These are phyloP conservation scores for Claviceps lovelessii DNA, from an alignment of 2,329 filamentous ascomycete species.

Conservation along the genomic window DNA sequence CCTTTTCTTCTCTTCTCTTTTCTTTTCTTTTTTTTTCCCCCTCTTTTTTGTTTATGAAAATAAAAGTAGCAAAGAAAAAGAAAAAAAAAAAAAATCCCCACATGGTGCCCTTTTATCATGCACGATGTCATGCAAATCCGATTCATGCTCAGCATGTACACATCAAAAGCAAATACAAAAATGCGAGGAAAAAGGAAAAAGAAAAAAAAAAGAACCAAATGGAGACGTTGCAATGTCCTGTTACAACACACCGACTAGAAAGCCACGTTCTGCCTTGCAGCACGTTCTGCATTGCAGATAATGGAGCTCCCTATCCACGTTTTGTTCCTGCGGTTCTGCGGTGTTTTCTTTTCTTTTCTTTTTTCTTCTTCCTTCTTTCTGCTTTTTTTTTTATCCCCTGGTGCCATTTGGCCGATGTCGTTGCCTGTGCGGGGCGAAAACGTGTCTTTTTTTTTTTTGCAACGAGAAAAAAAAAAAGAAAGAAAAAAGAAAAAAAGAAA, in stretches of 20 bases:
- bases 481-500: neutral
- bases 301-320: neutral
- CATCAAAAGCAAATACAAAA: too few relatives aligned
- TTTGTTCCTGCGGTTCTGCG: neutral
- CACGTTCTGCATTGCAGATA: neutral
- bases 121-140: too few relatives aligned
- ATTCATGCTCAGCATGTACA: too few relatives aligned
- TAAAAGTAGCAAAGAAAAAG: too few relatives aligned
- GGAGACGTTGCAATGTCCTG: neutral
- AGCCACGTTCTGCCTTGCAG: neutral
- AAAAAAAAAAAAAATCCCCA: too few relatives aligned
- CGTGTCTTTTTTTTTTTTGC: neutral
- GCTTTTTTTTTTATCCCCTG: neutral
- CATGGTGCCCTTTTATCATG: too few relatives aligned
- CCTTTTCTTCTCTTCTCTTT: too few relatives aligned
- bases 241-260: slow-evolving; percentile 1
- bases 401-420: neutral
- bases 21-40: too few relatives aligned
- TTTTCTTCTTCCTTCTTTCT: too few relatives aligned
- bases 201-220: too few relatives aligned
- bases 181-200: too few relatives aligned
- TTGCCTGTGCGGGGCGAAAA: neutral
- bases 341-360: neutral
- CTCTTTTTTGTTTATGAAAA: too few relatives aligned
- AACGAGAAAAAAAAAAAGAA: neutral